A percentile compares a stretch with the other conserved stretches of the same genome.
Evolutionary conservation across 2,329 filamentous ascomycete genomes (phyloP).

Genomic region (Colletotrichum sp.): DNA sequence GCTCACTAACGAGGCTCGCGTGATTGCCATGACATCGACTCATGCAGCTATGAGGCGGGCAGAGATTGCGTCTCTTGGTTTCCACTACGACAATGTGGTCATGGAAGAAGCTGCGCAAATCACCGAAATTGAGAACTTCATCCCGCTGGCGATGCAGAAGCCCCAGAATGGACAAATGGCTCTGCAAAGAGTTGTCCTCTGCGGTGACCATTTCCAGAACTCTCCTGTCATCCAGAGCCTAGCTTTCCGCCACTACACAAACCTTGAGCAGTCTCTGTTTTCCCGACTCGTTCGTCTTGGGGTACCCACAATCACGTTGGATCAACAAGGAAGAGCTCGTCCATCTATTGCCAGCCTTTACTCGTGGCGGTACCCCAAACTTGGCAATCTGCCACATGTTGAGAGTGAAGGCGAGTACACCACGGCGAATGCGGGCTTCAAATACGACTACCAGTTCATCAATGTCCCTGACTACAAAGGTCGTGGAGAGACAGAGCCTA

Average conservation of each 20-base stretch:
- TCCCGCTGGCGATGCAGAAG: conserved; percentile 91
- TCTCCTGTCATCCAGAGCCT: conserved; percentile 94
- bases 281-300: conserved; percentile 88
- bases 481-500: conserved; percentile 85
- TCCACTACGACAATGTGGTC: conserved; percentile 95
- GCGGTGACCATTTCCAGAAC: conserved; percentile 96
- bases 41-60: conserved; percentile 93
- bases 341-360: conserved; percentile 89
- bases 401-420: conserved; percentile 73
- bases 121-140: conserved; percentile 96
- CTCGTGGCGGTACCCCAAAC: conserved; percentile 85
- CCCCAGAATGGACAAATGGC: conserved; percentile 74
- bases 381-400: conserved; percentile 81
- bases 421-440: conserved; percentile 87
- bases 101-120: conserved; percentile 99
- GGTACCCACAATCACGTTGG: conserved; percentile 87
- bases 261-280: conserved; percentile 95
- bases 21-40: conserved; percentile 98
- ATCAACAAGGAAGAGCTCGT: conserved; percentile 91
- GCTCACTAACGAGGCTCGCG: conserved; percentile 92
- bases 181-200: conserved; percentile 87
- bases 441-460: conserved; percentile 96
- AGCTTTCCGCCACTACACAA: conserved; percentile 93
- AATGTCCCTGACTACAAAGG: conserved; percentile 94
- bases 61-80: conserved; percentile 90